A percentile compares a stretch with the other conserved stretches of the same genome.
These are phyloP conservation scores for Wickerhamomyces bovis DNA, from an alignment of 805 yeast genomes.

Conservation along the genomic window DNA sequence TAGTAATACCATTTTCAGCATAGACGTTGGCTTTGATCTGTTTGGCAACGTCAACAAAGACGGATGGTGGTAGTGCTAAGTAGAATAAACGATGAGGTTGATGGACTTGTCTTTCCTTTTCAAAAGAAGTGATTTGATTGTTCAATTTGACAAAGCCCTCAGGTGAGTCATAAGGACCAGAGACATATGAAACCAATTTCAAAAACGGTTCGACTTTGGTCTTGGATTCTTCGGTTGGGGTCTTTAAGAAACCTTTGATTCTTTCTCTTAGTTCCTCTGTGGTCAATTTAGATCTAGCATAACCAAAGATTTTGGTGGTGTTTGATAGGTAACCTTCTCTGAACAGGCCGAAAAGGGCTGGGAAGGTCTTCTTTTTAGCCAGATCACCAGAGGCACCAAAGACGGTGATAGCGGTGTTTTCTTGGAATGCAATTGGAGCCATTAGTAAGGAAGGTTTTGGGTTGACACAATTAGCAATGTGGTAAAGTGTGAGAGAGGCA, in stretches of 20 bases:
- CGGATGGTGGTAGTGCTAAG: conserved; percentile 92
- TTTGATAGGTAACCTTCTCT: conserved; percentile 73
- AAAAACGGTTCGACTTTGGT: conserved; percentile 57
- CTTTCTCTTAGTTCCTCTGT: conserved; percentile 63
- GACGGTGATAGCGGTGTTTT: conserved; percentile 68
- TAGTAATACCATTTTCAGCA: conserved; percentile 60
- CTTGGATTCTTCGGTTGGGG: conserved; percentile 37
- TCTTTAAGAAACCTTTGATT: conserved; percentile 56
- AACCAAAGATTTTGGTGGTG: conserved; percentile 75
- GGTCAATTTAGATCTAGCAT: conserved; percentile 77
- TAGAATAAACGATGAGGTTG: conserved; percentile 80
- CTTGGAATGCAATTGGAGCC: conserved; percentile 39
- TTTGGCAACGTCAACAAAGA: conserved; percentile 71
- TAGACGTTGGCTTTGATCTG: conserved; percentile 66
- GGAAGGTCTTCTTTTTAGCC: conserved; percentile 93
- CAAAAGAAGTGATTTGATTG: conserved; percentile 51
- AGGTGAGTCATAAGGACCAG: conserved; percentile 75
- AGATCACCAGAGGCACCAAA: conserved; percentile 95
- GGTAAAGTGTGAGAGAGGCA: background rate
- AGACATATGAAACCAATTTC: conserved; percentile 55
- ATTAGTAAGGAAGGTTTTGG: background rate
- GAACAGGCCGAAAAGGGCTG: conserved; percentile 71
- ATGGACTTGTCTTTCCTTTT: conserved; percentile 36
- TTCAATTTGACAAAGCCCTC: conserved; percentile 66
- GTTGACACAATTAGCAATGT: background rate